Conservation (phyloP, 345 rosid genomes). For the Lagerstroemia speciosa region DNA sequence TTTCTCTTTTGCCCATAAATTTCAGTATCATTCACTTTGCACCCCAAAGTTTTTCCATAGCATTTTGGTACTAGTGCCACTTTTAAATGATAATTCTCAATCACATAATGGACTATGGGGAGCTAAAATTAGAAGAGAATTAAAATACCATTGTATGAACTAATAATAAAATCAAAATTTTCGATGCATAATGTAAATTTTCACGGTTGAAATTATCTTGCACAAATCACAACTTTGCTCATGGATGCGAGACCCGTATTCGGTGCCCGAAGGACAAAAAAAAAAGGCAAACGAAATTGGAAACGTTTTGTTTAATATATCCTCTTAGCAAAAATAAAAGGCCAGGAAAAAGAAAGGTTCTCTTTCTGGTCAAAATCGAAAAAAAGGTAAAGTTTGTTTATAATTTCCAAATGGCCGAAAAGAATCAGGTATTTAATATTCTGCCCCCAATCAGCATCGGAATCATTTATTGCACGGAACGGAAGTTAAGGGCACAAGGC, state of each 20-base stretch:
- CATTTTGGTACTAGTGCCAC: background rate
- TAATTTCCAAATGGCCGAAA: background rate
- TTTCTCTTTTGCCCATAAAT: background rate
- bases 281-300: background rate
- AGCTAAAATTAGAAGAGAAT: too few relatives aligned
- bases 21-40: background rate
- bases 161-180: too few relatives aligned
- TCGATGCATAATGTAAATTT: too few relatives aligned
- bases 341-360: background rate
- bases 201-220: too few relatives aligned
- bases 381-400: background rate
- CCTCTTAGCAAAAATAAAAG: background rate
- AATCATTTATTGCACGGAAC: conserved; percentile 2
- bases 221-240: too few relatives aligned
- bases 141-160: too few relatives aligned
- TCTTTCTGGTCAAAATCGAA: background rate
- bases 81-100: background rate
- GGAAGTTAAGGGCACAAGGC: conserved; percentile 7
- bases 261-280: too few relatives aligned
- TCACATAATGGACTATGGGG: too few relatives aligned
- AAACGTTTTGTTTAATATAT: background rate
- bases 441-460: background rate
- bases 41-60: background rate
- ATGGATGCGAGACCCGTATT: too few relatives aligned
- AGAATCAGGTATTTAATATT: background rate